These are phyloP conservation scores for Parsonsia alboflavescens DNA, from an alignment of 257 asterid species.

Conservation along the genomic window DNA sequence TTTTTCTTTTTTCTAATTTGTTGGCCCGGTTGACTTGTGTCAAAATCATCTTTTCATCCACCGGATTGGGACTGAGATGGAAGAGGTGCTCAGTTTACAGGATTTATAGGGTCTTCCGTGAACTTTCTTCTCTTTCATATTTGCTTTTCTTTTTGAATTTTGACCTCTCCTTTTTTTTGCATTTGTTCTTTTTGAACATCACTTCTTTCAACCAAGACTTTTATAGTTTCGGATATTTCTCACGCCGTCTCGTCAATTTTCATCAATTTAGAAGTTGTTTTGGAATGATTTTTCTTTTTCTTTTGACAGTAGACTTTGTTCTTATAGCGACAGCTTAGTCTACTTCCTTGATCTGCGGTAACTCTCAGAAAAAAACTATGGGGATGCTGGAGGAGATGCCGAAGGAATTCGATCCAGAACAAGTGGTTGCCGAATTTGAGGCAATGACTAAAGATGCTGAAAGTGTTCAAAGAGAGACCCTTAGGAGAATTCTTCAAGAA, in stretches of 20 bases:
- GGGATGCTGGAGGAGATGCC: conserved; percentile 63
- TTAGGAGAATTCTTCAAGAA: conserved; percentile 65
- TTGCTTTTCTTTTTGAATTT: conserved; percentile 7
- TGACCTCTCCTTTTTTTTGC: conserved; percentile 2
- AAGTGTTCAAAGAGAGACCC: conserved; percentile 67
- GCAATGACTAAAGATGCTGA: conserved; percentile 57
- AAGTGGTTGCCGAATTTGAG: conserved; percentile 71
- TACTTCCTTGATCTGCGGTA: conserved; percentile 11
- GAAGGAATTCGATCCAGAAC: conserved; percentile 54
- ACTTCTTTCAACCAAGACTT: background rate
- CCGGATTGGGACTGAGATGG: conserved; percentile 9
- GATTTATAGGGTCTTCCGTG: conserved; percentile 16
- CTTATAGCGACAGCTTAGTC: too few species aligned
- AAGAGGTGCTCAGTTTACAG: conserved; percentile 4
- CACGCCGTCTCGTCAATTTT: background rate
- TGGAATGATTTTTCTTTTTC: background rate
- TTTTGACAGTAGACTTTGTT: background rate
- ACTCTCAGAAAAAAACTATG: conserved; percentile 10
- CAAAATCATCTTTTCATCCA: conserved; percentile 26
- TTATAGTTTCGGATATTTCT: background rate
- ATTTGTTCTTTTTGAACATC: background rate
- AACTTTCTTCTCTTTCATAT: conserved; percentile 16
- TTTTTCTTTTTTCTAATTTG: conserved; percentile 2
- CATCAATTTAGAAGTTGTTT: conserved; percentile 11
- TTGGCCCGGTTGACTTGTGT: conserved; percentile 32